These are phyloP conservation scores for Phytomonas sp. DNA, from an alignment of 208 protist species.

Conservation along the genomic window DNA sequence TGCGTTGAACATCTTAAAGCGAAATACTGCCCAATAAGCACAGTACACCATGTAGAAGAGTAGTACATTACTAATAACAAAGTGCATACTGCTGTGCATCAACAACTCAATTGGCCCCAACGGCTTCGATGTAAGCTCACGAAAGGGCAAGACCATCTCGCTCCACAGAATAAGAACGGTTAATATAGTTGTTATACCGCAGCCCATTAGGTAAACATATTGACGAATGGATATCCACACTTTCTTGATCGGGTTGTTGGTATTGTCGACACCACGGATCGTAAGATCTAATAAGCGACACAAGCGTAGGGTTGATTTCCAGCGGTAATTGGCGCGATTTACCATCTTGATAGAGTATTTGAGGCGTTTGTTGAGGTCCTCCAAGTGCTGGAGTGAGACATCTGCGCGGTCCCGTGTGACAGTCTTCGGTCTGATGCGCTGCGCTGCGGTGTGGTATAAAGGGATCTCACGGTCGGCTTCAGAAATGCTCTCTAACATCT, in stretches of 20 bases:
- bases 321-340: conserved; percentile 69
- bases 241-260: conserved; percentile 48
- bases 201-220: conserved; percentile 47
- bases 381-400: conserved; percentile 70
- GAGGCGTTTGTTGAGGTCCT: conserved; percentile 64
- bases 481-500: conserved; percentile 77
- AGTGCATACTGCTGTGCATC: conserved; percentile 60
- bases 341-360: conserved; percentile 78
- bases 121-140: conserved; percentile 26
- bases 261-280: conserved; percentile 36
- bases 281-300: conserved; percentile 67
- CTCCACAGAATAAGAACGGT: conserved; percentile 81
- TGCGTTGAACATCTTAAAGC: conserved; percentile 86
- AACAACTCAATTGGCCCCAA: conserved; percentile 72
- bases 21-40: conserved; percentile 85
- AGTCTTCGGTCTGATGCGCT: conserved; percentile 34
- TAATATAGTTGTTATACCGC: conserved; percentile 41
- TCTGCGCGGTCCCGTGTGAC: conserved; percentile 33
- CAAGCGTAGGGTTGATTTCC: conserved; percentile 56
- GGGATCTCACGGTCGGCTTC: conserved; percentile 65
- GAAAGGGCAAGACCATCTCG: conserved; percentile 75
- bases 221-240: conserved; percentile 64
- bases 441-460: conserved; percentile 64
- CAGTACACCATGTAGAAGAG: conserved; percentile 90
- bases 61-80: conserved; percentile 71